Evolutionary conservation across 495 filamentous ascomycete species (phyloP), one percentile per base, ranked within the genome.

Genomic region (Neurospora sp.): DNA sequence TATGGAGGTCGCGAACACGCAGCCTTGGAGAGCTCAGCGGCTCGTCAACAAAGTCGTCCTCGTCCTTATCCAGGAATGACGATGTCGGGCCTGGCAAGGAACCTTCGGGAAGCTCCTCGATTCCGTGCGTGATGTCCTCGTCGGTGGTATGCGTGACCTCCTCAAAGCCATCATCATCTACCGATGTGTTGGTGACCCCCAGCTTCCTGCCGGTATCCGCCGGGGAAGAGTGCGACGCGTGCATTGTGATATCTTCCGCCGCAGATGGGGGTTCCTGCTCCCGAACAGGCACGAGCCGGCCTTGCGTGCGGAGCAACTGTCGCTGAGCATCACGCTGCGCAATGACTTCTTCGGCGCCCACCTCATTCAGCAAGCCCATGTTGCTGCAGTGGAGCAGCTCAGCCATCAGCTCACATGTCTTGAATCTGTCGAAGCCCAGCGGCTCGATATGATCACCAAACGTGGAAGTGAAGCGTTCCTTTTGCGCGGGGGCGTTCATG

Each of bases 341-440:
- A 40, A 98, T 92, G 75, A 96, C 91, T 68, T 92, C 89, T 76
- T 99, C 96, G 40, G 93, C 94, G 31, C 96, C 96, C 18, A 90
- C 85, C 80, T 98, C 94, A 77, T 99, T 99, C 71, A 99, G 84
- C 68, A 99, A 85, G 9, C 91, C 94, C 96, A 99, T 99, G 77
- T 99, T 99, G 83, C 96, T 98, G 83, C 96, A 99, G 79, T 99
- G 96, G 41, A 99, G 83, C 61, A 99, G 85, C 78, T 99, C 96
- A 3, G 96, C 96, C 96, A 99, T 98, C 75, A 99, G 85, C 81
- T 99, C 96, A 79, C 96, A 99, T 0, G 96, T 97, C 85, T 99
- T 99, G 85, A 99, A 99, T 10, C 96, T 87, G 80, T 99, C 96
- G 77, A 99, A 99, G 2, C 96, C 96, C 20, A 99, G 85, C 9